Evolutionary conservation across 1,139 yeast genomes (phyloP), one percentile per base, ranked within the genome.

Genomic region (Entelexis paramagnoliae): DNA sequence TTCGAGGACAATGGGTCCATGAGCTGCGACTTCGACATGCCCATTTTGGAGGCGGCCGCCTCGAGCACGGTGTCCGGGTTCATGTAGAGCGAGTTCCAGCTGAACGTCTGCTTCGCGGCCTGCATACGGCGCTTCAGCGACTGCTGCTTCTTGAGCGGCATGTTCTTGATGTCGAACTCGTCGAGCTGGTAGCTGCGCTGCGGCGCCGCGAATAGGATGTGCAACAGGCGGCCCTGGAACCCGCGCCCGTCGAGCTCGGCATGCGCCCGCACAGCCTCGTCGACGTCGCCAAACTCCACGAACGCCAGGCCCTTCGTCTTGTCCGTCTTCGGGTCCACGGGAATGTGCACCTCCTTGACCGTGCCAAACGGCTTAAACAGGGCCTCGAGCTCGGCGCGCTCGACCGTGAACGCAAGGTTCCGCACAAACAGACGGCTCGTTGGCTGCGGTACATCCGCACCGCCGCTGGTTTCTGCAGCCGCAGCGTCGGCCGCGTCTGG

Each of bases 31-130:
- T 91, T 93, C 30, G 80, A 67, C 49, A 93, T 74, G 6, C 97
- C 97, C 69, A 93, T 70, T 61, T 82, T 82, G 17, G 78, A 68
- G 0, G 98, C 96, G 40, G 89, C 94, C 46, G 94, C 82, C 49
- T 86, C 91, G 68, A 93, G 72, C 16, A 91, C 95, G 0, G 98
- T 95, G 69, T 91, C 96, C 51, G 75, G 80, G 63, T 85, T 91
- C 83, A 93, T 79, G 64, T 79, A 91, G 48, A 91, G 74, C 0
- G 97, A 86, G 64, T 91, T 91, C 99, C 99, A 91, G 62, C 91
- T 81, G 68, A 91, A 91, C 62, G 87, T 91, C 43, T 80, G 75
- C 65, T 83, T 86, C 0, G 89, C 69, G 0, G 98, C 97, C 60
- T 81, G 86, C 20, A 81, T 83, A 63, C 86, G 86, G 61, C 83